A percentile compares a stretch with the other conserved stretches of the same genome.
Conservation (phyloP, 2,329 filamentous ascomycete genomes). For the Escovopsis sp. region DNA sequence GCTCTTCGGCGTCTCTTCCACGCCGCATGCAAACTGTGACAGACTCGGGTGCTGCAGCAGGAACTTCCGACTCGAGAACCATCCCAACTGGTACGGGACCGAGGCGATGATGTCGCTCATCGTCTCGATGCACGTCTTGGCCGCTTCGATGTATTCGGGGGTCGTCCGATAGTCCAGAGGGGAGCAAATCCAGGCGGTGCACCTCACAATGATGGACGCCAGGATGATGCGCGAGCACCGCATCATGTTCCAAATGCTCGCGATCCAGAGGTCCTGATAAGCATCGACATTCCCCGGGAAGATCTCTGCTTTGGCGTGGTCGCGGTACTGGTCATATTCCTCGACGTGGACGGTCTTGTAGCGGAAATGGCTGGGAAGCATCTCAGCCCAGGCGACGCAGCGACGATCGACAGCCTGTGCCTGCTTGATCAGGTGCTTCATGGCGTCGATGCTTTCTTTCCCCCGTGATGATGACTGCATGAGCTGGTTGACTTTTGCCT, state of each 20-base stretch:
- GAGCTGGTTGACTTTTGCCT: constrained; percentile 34
- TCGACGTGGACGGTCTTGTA: constrained; percentile 41
- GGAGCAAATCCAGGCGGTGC: constrained; percentile 43
- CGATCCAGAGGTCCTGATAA: constrained; percentile 43
- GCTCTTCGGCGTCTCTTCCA: constrained; percentile 34
- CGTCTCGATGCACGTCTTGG: constrained; percentile 32
- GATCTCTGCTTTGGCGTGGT: constrained; percentile 38
- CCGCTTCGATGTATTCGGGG: constrained; percentile 42
- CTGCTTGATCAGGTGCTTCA: constrained; percentile 35
- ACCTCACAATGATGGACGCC: constrained; percentile 39
- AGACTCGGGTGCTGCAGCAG: constrained; percentile 24
- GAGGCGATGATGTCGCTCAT: constrained; percentile 45
- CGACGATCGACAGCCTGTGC: constrained; percentile 38
- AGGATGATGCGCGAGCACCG: constrained; percentile 39
- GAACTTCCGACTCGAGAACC: constrained; percentile 33
- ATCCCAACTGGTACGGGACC: constrained; percentile 46
- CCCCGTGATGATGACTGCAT: constrained; percentile 31
- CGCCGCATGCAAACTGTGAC: constrained; percentile 32
- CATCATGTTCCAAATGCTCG: constrained; percentile 41
- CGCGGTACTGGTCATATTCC: constrained; percentile 33
- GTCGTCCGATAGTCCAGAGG: constrained; percentile 48
- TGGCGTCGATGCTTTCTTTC: constrained; percentile 32
- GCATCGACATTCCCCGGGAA: constrained; percentile 46
- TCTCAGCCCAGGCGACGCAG: constrained; percentile 33
- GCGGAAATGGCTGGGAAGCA: constrained; percentile 34